These are phyloP conservation scores for Leptoxyphium fumago DNA, from an alignment of 2,329 filamentous ascomycete genomes.

Conservation along the genomic window DNA sequence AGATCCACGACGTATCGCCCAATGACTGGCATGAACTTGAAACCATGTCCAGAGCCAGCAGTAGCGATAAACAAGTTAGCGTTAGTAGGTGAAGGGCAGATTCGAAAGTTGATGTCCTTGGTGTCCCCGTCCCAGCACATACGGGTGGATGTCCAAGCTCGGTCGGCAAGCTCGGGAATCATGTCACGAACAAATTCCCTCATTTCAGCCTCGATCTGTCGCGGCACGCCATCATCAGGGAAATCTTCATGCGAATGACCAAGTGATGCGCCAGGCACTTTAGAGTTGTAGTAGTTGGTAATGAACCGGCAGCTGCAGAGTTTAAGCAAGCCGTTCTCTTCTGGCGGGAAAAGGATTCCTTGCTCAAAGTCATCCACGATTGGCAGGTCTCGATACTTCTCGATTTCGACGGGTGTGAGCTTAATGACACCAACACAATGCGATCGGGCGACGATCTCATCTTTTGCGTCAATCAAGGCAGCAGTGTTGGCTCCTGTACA, in stretches of 20 bases:
- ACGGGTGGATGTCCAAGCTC: slow-evolving; percentile 5
- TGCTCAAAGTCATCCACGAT: slow-evolving; percentile 14
- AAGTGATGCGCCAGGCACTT: slow-evolving; percentile 1
- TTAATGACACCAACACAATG: slow-evolving; percentile 17
- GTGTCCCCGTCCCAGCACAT: slow-evolving; percentile 8
- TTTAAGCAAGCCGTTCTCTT: slow-evolving; percentile 10
- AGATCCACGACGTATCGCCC: slow-evolving; percentile 16
- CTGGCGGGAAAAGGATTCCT: slow-evolving; percentile 10
- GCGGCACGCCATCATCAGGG: slow-evolving; percentile 3
- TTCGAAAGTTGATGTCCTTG: slow-evolving; percentile 5
- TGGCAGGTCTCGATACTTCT: slow-evolving; percentile 12
- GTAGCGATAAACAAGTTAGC: slow-evolving; percentile 15
- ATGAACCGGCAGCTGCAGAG: slow-evolving; percentile 9
- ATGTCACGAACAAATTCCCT: slow-evolving; percentile 2
- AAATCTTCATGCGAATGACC: slow-evolving; percentile 6
- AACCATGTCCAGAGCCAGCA: slow-evolving; percentile 19
- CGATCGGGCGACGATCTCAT: slow-evolving; percentile 11
- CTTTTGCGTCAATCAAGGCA: slow-evolving; percentile 8
- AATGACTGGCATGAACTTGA: slow-evolving; percentile 19
- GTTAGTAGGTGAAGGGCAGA: slow-evolving; percentile 2
- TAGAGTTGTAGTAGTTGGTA: slow-evolving; percentile 6
- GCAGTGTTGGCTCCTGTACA: slow-evolving; percentile 7
- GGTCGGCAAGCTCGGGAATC: slow-evolving; percentile 3
- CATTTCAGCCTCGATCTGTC: slow-evolving; percentile 4
- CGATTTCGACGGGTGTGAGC: slow-evolving; percentile 14